Evolutionary conservation across 164 flowering plant genomes (phyloP), one percentile per base, ranked within the genome.

Genomic region (Litsea cubeba): DNA sequence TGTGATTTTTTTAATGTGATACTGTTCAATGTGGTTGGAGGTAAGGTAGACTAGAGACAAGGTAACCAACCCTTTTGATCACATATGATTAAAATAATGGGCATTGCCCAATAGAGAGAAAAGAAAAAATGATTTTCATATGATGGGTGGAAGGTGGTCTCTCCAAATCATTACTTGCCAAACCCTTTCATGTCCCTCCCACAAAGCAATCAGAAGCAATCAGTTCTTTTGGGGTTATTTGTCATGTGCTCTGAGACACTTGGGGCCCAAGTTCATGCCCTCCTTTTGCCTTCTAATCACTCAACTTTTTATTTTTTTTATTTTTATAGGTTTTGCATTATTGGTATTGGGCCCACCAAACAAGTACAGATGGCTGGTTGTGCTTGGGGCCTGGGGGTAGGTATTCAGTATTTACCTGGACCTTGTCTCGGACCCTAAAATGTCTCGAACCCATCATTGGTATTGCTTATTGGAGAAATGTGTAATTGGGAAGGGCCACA

Each of bases 121-220:
- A n/a, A 23, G 10, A n/a, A n/a, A n/a, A 40, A 68, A 40, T 68
- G 14, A 46, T 35, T 20, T 35, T 35, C 11, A 26, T 15, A 66
- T 66, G 40, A 66, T 68, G 51, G 14, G 40, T n/a, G 50, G 71
- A 68, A 1, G 71, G 23, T 35, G 71, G 26, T 68, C 54, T 40
- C 71, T 68, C 71, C 12, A 46, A n/a, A 46, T 68, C 71, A 68
- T 46, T 46, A 20, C 71, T 20, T 24, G 23, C 28, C 66, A 12
- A 8, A 24, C 1, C 12, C 28, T 65, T 65, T 30, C 46, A 5
- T 65, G 35, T 11, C 49, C 17, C 46, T 5, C 20, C 40, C 46
- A 14, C 4, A 30, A 26, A 65, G 69, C 22, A 65, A 20, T 65
- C 30, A 30, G 68, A 26, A 65, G 68, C 5, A 65, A 30, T 65